Evolutionary conservation across 306 rosid species (phyloP), one percentile per base, ranked within the genome.

Genomic region (Rubus parviflorus): DNA sequence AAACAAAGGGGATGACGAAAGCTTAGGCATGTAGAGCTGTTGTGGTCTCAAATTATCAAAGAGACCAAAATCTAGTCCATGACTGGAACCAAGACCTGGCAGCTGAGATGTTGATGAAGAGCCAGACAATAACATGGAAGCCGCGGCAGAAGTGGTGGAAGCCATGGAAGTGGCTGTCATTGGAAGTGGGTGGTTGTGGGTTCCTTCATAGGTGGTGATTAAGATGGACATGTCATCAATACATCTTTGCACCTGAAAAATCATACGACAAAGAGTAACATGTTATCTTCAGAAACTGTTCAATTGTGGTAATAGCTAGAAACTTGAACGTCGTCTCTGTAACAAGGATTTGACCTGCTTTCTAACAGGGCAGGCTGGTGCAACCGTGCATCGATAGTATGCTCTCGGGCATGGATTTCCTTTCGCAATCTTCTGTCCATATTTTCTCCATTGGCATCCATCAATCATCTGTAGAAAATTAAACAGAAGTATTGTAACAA

Each of bases 371-470:
- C 97, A 91, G 30, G 87, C 67, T 40, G 90, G 87, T 70, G 90
- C 87, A 62, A 91, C 90, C 3, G 97, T 86, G 78, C 97, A 91
- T 40, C 97, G 91, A 77, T 91, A 91, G 60, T 91, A 91, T 11
- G 97, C 92, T 38, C 94, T 78, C 4, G 97, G 97, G 83, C 94
- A 88, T 68, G 94, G 97, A 80, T 91, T 91, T 68, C 90, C 94
- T 81, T 89, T 91, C 16, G 97, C 83, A 65, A 86, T 83, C 74
- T 91, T 91, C 76, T 91, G 97, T 52, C 97, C 97, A 70, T 91
- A 91, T 83, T 91, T 91, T 38, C 97, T 89, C 97, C 97, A 91
- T 20, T 91, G 97, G 62, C 97, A 91, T 69, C 94, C 94, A 88
- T 91, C 97, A 75, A 73, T 86, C 92, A 91, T 82, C 97, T 91